These are phyloP conservation scores for Aspergillus sp. DNA, from an alignment of 2,329 filamentous ascomycete genomes.

Conservation along the genomic window DNA sequence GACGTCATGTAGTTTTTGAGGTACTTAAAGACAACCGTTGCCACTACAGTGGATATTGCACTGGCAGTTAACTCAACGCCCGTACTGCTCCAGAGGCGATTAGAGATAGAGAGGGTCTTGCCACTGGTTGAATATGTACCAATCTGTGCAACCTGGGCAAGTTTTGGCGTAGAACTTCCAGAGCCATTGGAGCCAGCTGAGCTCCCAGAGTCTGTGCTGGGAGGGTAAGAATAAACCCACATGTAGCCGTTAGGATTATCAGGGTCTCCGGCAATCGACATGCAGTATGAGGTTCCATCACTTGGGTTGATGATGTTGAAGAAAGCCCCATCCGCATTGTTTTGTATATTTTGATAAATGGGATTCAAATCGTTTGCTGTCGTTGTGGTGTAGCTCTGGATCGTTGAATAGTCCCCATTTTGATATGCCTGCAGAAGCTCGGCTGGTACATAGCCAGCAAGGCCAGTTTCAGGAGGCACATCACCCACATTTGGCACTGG, in stretches of 20 bases:
- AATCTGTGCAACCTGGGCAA: background rate
- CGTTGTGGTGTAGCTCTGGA: background rate
- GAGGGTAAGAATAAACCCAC: background rate
- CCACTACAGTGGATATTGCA: background rate
- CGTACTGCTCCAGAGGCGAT: background rate
- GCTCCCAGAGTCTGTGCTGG: background rate
- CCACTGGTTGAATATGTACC: background rate
- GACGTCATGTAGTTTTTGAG: background rate
- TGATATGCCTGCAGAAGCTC: background rate
- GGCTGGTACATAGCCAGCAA: background rate
- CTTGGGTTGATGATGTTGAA: background rate
- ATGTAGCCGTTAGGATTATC: background rate
- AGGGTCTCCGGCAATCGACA: background rate
- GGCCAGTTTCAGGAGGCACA: background rate
- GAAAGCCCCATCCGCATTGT: background rate
- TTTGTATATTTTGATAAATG: background rate
- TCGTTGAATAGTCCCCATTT: background rate
- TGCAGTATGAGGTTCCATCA: background rate
- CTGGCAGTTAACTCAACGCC: background rate
- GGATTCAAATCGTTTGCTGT: background rate
- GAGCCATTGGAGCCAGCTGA: background rate
- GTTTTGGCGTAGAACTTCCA: background rate
- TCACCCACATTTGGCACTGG: background rate
- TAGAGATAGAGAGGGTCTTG: background rate
- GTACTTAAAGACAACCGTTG: background rate